These are phyloP conservation scores for Royoungia palumana DNA, from an alignment of 768 basidiomycete genomes.

Conservation along the genomic window DNA sequence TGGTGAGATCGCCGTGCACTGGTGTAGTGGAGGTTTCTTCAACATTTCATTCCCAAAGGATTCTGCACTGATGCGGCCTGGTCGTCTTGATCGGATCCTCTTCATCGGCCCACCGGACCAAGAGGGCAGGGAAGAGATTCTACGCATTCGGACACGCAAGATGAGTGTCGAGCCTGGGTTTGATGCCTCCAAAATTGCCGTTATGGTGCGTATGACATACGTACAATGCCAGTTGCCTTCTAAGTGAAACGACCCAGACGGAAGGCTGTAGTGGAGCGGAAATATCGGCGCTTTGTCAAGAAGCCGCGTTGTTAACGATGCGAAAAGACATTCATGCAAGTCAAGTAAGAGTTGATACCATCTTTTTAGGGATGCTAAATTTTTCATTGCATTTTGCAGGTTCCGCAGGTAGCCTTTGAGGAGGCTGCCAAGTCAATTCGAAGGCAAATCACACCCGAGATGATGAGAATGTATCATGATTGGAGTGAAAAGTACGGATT, in stretches of 20 bases:
- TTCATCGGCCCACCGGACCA: conserved; percentile 93
- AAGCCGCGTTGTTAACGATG: conserved; percentile 93
- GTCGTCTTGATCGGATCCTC: conserved; percentile 88
- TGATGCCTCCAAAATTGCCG: conserved; percentile 64
- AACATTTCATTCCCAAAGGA: conserved; percentile 51
- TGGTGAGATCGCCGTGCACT: conserved; percentile 50
- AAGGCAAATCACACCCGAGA: conserved; percentile 79
- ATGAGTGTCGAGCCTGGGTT: conserved; percentile 81
- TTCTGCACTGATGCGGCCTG: conserved; percentile 91
- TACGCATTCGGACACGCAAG: conserved; percentile 66
- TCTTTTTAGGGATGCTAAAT: neutral
- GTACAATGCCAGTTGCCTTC: neutral
- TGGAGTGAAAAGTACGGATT: conserved; percentile 54
- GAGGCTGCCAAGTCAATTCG: conserved; percentile 69
- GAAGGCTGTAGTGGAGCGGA: conserved; percentile 97
- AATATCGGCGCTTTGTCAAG: conserved; percentile 87
- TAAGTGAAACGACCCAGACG: conserved; percentile 49
- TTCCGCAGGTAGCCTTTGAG: conserved; percentile 69
- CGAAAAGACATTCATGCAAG: conserved; percentile 75
- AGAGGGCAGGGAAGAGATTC: conserved; percentile 76
- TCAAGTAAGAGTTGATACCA: conserved; percentile 47
- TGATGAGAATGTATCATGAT: conserved; percentile 64
- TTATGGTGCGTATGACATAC: conserved; percentile 45
- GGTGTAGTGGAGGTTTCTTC: neutral
- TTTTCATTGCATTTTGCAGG: conserved; percentile 41